Evolutionary conservation across 169 alveolate genomes (phyloP), one percentile per base, ranked within the genome.

Genomic region (Cytauxzoon felis): DNA sequence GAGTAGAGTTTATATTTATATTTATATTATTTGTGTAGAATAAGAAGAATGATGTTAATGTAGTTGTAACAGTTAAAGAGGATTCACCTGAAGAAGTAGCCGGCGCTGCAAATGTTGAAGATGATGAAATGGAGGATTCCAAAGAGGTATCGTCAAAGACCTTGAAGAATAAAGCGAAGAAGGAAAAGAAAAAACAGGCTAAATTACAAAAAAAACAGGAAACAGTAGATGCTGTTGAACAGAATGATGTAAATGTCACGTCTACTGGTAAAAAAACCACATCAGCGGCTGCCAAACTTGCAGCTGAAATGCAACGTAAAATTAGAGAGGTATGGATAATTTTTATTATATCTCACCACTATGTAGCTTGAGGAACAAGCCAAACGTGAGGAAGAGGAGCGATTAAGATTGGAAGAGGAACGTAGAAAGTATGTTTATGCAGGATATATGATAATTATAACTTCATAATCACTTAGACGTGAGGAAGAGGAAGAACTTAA

Each of bases 301-400:
- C 93, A 3, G 92, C 92, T 45, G 95, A 87, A 70, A 65, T 91
- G 16, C 84, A 80, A 32, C 59, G 91, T 13, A 59, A 60, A 43
- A 40, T 88, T 33, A 82, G 84, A 48, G 93, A 84, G 49, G 82
- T 53, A 32, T 48, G 87, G 27, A 29, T 48, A 16, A 59, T n/a
- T 8, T 75, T 33, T 50, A 8, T 8, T 61, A 40, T 36, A 32
- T 19, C 80, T 52, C 29, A 87, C 70, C 24, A 42, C 60, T 34
- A 49, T 58, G 32, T 61, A 81, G 70, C 70, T 73, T 49, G 93
- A 90, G 50, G 93, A 90, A 50, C 70, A 80, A 38, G 82, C 78
- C 49, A 68, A 64, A 19, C 68, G 58, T 40, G 87, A 62, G 49
- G 94, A 88, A 61, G 93, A 90, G 51, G 92, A 90, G 45, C 84